Percentiles rank a stretch among this genome's conserved stretches.
Conservation (phyloP, 345 rosid species). For the Eucalyptus cloeziana region DNA sequence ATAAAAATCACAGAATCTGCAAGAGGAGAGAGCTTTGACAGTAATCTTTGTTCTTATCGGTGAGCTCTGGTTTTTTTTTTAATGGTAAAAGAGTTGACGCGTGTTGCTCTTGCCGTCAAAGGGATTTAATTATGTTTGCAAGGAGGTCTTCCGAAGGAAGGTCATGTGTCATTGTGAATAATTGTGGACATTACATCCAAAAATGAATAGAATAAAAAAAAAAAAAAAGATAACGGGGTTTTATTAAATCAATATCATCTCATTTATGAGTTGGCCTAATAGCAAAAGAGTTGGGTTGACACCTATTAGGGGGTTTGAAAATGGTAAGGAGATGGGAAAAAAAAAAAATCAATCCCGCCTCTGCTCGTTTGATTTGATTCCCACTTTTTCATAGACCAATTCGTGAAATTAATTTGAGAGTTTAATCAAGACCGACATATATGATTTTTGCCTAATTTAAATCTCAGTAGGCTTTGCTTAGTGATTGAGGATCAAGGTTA, state of each 20-base stretch:
- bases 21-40: neutral
- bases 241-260: neutral
- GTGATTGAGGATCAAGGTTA: neutral
- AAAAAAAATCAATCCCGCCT: neutral
- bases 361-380: neutral
- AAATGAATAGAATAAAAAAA: neutral
- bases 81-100: neutral
- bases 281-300: neutral
- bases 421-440: neutral
- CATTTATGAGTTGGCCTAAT: neutral
- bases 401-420: neutral
- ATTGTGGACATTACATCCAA: neutral
- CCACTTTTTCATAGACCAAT: neutral
- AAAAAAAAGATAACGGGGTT: neutral
- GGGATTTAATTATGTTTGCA: neutral
- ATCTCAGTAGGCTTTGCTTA: neutral
- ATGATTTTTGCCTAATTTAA: neutral
- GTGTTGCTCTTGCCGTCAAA: neutral
- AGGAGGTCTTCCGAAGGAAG: neutral
- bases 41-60: neutral
- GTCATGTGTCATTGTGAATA: neutral
- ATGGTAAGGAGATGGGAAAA: neutral
- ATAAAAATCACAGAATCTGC: neutral
- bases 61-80: neutral
- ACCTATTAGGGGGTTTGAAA: neutral